Conservation (phyloP, 495 filamentous ascomycete genomes). For the Hyaloscypha finlandica region DNA sequence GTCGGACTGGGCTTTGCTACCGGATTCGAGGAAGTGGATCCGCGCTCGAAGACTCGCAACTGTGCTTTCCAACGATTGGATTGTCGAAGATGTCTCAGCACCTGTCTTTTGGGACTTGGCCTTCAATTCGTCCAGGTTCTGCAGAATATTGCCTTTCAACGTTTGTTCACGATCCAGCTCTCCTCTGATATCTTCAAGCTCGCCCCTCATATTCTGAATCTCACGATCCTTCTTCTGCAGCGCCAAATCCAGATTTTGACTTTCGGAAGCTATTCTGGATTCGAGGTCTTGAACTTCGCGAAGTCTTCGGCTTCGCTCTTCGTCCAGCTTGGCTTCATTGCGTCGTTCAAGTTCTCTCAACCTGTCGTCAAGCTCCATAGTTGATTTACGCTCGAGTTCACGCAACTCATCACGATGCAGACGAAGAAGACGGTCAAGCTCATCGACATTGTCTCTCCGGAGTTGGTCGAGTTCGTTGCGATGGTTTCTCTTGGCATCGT, state of each 20-base stretch:
- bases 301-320: slow-evolving; percentile 58
- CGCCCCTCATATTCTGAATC: slow-evolving; percentile 51
- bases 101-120: slow-evolving; percentile 60
- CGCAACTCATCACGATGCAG: slow-evolving; percentile 30
- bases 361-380: slow-evolving; percentile 25
- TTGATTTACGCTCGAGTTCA: slow-evolving; percentile 26
- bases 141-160: slow-evolving; percentile 54
- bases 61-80: slow-evolving; percentile 68
- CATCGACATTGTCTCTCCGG: slow-evolving; percentile 28
- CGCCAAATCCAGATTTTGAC: slow-evolving; percentile 63
- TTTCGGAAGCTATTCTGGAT: slow-evolving; percentile 59
- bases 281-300: slow-evolving; percentile 69
- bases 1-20: slow-evolving; percentile 80
- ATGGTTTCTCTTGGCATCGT: slow-evolving; percentile 35
- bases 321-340: slow-evolving; percentile 41
- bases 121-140: slow-evolving; percentile 61
- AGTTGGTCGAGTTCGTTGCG: slow-evolving; percentile 31
- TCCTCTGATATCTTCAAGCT: slow-evolving; percentile 53
- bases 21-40: slow-evolving; percentile 85
- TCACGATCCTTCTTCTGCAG: slow-evolving; percentile 64
- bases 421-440: slow-evolving; percentile 28
- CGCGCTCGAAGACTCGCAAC: slow-evolving; percentile 73
- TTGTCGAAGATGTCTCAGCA: slow-evolving; percentile 62
- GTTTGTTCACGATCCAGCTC: slow-evolving; percentile 66
- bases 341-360: slow-evolving; percentile 30